Conservation (phyloP, 192 early-diverging fungal species). For the Bifiguratus adelaidae region DNA sequence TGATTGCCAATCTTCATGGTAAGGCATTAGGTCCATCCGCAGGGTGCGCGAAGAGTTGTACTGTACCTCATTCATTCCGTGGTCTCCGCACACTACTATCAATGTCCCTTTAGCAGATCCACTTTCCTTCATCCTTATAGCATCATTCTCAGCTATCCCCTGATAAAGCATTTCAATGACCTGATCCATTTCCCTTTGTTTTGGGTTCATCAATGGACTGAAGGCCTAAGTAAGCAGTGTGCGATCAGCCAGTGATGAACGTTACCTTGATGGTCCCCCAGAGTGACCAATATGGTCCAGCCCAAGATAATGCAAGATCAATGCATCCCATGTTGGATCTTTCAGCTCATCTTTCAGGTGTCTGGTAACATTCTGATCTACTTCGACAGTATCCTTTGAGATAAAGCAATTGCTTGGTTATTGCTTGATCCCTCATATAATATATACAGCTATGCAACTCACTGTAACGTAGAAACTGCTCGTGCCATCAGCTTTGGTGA, state of each 20-base stretch:
- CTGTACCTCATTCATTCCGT: constrained; percentile 75
- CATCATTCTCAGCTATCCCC: constrained; percentile 29
- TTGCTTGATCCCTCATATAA: constrained; percentile 44
- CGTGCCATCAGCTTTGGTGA: constrained; percentile 48
- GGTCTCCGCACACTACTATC: constrained; percentile 72
- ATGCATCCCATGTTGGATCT: constrained; percentile 50
- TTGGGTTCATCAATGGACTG: constrained; percentile 59
- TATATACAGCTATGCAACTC: constrained; percentile 58
- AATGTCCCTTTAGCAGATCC: constrained; percentile 42
- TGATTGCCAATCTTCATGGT: constrained; percentile 39
- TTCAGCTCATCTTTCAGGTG: constrained; percentile 45
- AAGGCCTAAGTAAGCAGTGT: neutral
- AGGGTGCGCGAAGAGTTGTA: constrained; percentile 1
- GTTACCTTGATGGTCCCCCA: constrained; percentile 42
- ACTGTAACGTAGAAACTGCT: constrained; percentile 59
- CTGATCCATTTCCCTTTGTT: constrained; percentile 69
- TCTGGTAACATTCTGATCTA: constrained; percentile 63
- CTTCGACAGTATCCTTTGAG: constrained; percentile 63
- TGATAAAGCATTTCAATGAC: constrained; percentile 45
- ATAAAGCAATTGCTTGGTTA: constrained; percentile 6
- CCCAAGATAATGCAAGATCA: constrained; percentile 76
- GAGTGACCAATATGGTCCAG: constrained; percentile 76
- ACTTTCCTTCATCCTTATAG: constrained; percentile 17
- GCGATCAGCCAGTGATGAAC: neutral
- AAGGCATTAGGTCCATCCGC: neutral